Conservation (phyloP, 106 monocot species). For the Apostasia ramifera region DNA sequence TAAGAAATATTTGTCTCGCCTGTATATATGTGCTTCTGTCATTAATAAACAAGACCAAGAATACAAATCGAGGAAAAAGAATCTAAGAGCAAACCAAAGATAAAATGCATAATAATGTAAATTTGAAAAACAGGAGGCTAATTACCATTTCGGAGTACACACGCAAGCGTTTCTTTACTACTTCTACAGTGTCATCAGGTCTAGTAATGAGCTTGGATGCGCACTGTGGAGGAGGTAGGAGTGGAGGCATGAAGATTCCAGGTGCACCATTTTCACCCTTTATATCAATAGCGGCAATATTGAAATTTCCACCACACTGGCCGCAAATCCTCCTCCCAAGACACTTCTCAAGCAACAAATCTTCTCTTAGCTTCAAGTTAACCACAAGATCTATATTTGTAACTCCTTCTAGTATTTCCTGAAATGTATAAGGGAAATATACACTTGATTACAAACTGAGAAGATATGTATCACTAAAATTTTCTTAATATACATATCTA, state of each 20-base stretch:
- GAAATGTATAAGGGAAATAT: background rate
- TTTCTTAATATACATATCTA: too few relatives aligned
- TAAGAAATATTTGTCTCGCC: too few relatives aligned
- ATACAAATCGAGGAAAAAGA: too few relatives aligned
- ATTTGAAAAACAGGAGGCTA: background rate
- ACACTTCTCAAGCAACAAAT: conserved; percentile 65
- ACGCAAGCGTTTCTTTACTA: conserved; percentile 69
- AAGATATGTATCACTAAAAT: too few relatives aligned
- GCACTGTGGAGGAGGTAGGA: conserved; percentile 64
- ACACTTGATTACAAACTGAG: too few relatives aligned
- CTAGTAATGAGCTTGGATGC: conserved; percentile 58
- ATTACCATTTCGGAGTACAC: conserved; percentile 61
- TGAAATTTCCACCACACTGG: conserved; percentile 77
- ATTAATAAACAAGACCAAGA: too few relatives aligned
- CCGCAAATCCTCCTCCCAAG: conserved; percentile 86
- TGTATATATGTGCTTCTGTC: too few relatives aligned
- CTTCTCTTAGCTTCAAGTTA: conserved; percentile 75
- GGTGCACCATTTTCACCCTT: conserved; percentile 63
- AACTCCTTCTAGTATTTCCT: conserved; percentile 85
- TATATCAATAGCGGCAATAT: conserved; percentile 58
- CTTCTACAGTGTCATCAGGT: conserved; percentile 79
- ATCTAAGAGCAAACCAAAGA: too few relatives aligned
- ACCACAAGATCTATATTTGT: conserved; percentile 67
- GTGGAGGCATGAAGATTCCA: conserved; percentile 68
- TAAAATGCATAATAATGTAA: too few relatives aligned